Conservation (phyloP, 331 rosid genomes). For the Spiraea crenata region DNA sequence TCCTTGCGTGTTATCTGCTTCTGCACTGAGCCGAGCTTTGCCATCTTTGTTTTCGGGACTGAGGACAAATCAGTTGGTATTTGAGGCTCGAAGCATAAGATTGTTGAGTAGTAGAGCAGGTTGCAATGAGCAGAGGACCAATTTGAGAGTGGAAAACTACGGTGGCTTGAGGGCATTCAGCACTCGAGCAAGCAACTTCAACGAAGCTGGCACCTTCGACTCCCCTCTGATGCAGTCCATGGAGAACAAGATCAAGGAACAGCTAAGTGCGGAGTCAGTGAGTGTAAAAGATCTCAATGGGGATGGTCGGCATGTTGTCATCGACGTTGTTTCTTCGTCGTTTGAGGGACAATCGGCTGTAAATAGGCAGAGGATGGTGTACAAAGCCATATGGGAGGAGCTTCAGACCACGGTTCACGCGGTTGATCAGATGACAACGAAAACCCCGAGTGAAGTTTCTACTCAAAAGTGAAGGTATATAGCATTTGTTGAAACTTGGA, state of each 20-base stretch:
- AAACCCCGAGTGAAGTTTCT: constrained; percentile 74
- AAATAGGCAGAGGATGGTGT: constrained; percentile 95
- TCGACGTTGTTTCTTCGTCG: constrained; percentile 66
- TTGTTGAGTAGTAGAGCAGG: not conserved
- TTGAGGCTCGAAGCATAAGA: not conserved
- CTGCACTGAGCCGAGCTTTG: not conserved
- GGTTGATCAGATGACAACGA: constrained; percentile 92
- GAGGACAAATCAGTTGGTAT: constrained; percentile 1
- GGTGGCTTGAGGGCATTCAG: constrained; percentile 22
- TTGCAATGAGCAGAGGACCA: not conserved
- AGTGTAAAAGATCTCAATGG: constrained; percentile 75
- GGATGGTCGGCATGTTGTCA: constrained; percentile 93
- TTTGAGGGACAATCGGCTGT: constrained; percentile 94
- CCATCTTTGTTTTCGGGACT: constrained; percentile 6
- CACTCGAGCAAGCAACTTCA: constrained; percentile 51
- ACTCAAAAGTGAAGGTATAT: constrained; percentile 20
- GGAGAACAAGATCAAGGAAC: constrained; percentile 83
- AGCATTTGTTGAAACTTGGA: not conserved
- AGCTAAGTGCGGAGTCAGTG: constrained; percentile 76
- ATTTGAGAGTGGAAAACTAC: not conserved
- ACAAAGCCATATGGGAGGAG: constrained; percentile 97
- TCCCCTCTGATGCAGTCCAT: constrained; percentile 73
- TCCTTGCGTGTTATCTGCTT: constrained; percentile 11
- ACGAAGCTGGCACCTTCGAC: constrained; percentile 65
- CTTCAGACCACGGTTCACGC: constrained; percentile 92